phyloP scores from a whole-genome alignment of 306 rosid genomes.

The Cucurbita ficifolia region DNA sequence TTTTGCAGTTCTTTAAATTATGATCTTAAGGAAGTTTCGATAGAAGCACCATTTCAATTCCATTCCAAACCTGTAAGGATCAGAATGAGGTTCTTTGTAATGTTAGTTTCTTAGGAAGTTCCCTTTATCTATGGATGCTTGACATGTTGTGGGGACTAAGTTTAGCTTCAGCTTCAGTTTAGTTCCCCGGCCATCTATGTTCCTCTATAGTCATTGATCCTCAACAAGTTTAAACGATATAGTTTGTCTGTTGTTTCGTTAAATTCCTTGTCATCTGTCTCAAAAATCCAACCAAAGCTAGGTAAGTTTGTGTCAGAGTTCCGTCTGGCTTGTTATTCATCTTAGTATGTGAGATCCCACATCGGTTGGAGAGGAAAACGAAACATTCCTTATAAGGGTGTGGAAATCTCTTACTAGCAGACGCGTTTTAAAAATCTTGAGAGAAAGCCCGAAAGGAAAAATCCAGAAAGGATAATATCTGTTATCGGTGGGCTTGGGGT shows the following conservation, averaged over 20 bases:
- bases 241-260: not conserved
- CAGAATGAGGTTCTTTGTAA: not conserved
- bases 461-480: too few species aligned
- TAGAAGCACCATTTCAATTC: not conserved
- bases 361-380: too few species aligned
- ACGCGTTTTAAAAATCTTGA: too few species aligned
- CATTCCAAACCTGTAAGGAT: not conserved
- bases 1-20: not conserved
- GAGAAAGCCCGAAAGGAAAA: too few species aligned
- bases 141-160: too few species aligned
- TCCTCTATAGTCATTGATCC: not conserved
- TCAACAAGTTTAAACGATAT: not conserved
- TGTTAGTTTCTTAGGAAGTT: not conserved
- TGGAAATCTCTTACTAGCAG: too few species aligned
- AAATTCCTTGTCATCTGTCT: not conserved
- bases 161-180: not conserved
- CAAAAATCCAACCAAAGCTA: not conserved
- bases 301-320: not conserved
- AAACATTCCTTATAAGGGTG: too few species aligned
- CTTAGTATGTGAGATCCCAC: too few species aligned
- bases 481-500: too few species aligned
- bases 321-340: too few species aligned
- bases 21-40: not conserved
- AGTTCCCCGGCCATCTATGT: not conserved
- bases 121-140: not conserved